A percentile compares a stretch with the other conserved stretches of the same genome.
Evolutionary conservation across 805 yeast species (phyloP).

Genomic region (Nakazawaea ernobii): DNA sequence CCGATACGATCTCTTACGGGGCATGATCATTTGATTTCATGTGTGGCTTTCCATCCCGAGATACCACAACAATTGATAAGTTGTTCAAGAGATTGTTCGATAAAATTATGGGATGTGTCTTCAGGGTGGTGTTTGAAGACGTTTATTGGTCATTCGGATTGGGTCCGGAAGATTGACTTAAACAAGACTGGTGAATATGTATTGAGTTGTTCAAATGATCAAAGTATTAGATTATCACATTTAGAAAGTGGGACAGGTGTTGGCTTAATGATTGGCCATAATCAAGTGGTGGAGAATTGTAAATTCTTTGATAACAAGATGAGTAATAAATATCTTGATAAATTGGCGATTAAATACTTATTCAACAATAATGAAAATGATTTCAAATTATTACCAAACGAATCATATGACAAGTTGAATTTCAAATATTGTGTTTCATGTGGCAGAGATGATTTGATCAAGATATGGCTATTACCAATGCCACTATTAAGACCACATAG

Average conservation of each 20-base stretch:
- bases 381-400: constrained; percentile 11
- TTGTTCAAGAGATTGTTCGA: constrained; percentile 57
- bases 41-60: constrained; percentile 44
- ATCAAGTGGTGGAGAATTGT: constrained; percentile 75
- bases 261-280: constrained; percentile 67
- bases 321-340: constrained; percentile 44
- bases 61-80: constrained; percentile 47
- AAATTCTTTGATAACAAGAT: constrained; percentile 51
- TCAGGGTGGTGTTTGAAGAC: constrained; percentile 65
- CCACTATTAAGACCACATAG: constrained; percentile 53
- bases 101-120: constrained; percentile 60
- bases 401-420: constrained; percentile 35
- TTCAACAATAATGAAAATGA: constrained; percentile 17
- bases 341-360: constrained; percentile 22
- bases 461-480: constrained; percentile 72
- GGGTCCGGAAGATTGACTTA: constrained; percentile 70
- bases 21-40: constrained; percentile 82
- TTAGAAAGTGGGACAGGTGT: constrained; percentile 61
- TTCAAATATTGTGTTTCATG: constrained; percentile 72
- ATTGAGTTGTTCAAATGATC: constrained; percentile 76
- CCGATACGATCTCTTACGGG: constrained; percentile 66
- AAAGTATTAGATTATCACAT: constrained; percentile 62
- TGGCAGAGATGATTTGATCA: constrained; percentile 70
- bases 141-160: constrained; percentile 77
- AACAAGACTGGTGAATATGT: constrained; percentile 47